Base-by-base conservation (phyloP, 306 rosid species). In the Inga oerstediana region DNA sequence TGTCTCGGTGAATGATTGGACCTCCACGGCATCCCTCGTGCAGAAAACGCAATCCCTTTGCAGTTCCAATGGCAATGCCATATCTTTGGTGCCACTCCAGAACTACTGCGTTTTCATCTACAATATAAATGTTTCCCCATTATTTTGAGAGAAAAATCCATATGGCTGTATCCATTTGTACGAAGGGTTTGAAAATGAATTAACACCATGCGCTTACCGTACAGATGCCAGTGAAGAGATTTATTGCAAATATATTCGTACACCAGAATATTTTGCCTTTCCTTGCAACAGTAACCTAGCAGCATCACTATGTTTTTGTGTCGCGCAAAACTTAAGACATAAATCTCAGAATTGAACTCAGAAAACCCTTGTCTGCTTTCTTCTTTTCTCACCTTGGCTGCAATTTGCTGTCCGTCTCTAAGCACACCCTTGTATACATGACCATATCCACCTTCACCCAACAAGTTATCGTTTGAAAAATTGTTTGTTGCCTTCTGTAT, bases 21-120 rank as follows among this genome's bases (percentile, higher is more conserved):
- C 98, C 92, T 51, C 94, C 94, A 14, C 97, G 94, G 48, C 98
- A 93, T 88, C 91, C 97, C 86, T 94, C 98, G 8, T 94, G 97
- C 13, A 93, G 87, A 84, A 93, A 94, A 79, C 98, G 97, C 84
- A 94, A 73, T 49, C 97, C 98, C 90, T 91, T 93, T 20, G 98
- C 98, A 43, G 85, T 91, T 75, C 97, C 98, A 82, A 94, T 72
- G 48, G 98, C 98, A 78, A 94, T 91, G 72, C 87, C 90, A 86
- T 85, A 86, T 84, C 98, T 94, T 68, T 88, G 94, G 72, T 82
- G 88, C 94, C 97, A 91, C 69, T 91, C 92, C 59, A 94, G 97
- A 87, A 89, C 89, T 15, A 71, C 79, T 51, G 82, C 88, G 17
- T 56, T 71, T 48, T 90, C 82, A 58, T 91, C 98, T 94, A 20